phyloP scores from a whole-genome alignment of 352 stramenopile species.

The Phytophthora capsici region DNA sequence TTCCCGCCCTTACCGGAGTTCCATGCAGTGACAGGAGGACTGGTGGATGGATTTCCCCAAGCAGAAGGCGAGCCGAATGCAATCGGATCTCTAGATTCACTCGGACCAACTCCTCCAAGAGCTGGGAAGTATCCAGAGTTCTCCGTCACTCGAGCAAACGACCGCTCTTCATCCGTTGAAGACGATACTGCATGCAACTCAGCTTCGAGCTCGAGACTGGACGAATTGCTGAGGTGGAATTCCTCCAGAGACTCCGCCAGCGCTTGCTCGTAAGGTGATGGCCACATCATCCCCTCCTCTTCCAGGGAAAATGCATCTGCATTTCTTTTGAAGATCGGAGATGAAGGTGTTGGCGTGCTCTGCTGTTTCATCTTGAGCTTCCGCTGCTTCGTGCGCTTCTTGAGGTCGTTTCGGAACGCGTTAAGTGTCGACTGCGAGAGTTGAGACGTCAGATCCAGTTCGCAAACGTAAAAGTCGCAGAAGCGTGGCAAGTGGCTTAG shows the following conservation, averaged over 20 bases:
- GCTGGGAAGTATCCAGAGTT: conserved; percentile 80
- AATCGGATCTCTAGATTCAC: conserved; percentile 22
- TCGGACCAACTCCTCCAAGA: conserved; percentile 31
- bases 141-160: conserved; percentile 74
- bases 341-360: conserved; percentile 28
- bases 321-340: conserved; percentile 42
- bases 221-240: conserved; percentile 39
- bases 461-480: conserved; percentile 89
- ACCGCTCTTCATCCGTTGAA: conserved; percentile 47
- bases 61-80: conserved; percentile 43
- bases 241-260: conserved; percentile 45
- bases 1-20: conserved; percentile 47
- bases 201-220: conserved; percentile 20
- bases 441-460: conserved; percentile 79
- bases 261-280: conserved; percentile 62
- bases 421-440: conserved; percentile 71
- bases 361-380: conserved; percentile 61
- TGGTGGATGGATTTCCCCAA: conserved; percentile 48
- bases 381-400: conserved; percentile 76
- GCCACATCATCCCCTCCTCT: conserved; percentile 59
- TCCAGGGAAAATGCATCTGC: conserved; percentile 60
- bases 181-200: conserved; percentile 17
- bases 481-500: conserved; percentile 86
- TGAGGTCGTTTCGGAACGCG: conserved; percentile 72
- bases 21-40: conserved; percentile 42